A percentile compares a stretch with the other conserved stretches of the same genome.
phyloP scores from a whole-genome alignment of 2,329 filamentous ascomycete genomes.

The Periconia macrospinosa region DNA sequence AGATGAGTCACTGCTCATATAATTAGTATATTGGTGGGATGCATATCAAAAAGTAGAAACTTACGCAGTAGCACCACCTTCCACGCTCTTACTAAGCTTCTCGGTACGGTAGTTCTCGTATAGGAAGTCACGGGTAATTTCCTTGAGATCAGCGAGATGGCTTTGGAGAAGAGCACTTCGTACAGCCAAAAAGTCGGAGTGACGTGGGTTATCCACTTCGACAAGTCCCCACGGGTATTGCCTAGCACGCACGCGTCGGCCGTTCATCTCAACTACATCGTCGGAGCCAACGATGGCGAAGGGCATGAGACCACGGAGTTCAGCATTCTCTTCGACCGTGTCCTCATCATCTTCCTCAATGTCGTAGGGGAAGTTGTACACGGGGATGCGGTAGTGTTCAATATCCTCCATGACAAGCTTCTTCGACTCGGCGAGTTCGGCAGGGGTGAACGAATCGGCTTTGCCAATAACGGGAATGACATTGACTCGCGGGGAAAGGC shows the following conservation, averaged over 20 bases:
- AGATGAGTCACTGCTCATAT: slow-evolving; percentile 66
- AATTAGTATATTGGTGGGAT: slow-evolving; percentile 20
- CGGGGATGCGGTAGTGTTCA: slow-evolving; percentile 98
- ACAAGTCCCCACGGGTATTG: slow-evolving; percentile 99
- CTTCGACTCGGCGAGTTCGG: slow-evolving; percentile 97
- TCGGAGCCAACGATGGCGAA: slow-evolving; percentile 99
- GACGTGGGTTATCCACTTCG: slow-evolving; percentile 97
- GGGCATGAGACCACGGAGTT: slow-evolving; percentile 95
- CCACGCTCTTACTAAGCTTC: slow-evolving; percentile 99
- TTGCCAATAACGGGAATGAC: slow-evolving; percentile 99
- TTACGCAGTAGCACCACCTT: slow-evolving; percentile 84
- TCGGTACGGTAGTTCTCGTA: slow-evolving; percentile 99
- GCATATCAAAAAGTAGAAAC: slow-evolving; percentile 46
- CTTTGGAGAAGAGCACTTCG: slow-evolving; percentile 95
- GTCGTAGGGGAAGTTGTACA: slow-evolving; percentile 99
- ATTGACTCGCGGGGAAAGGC: slow-evolving; percentile 95
- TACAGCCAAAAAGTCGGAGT: slow-evolving; percentile 98
- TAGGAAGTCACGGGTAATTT: slow-evolving; percentile 99
- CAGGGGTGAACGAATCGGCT: slow-evolving; percentile 93
- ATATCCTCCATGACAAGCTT: slow-evolving; percentile 99
- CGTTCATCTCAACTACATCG: slow-evolving; percentile 90
- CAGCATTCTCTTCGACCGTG: slow-evolving; percentile 98
- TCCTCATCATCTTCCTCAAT: slow-evolving; percentile 99
- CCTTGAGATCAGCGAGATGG: slow-evolving; percentile 96
- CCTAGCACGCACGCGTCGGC: slow-evolving; percentile 86